Base-by-base conservation (phyloP, 192 early-diverging fungal species). In the Radiomyces spectabilis region DNA sequence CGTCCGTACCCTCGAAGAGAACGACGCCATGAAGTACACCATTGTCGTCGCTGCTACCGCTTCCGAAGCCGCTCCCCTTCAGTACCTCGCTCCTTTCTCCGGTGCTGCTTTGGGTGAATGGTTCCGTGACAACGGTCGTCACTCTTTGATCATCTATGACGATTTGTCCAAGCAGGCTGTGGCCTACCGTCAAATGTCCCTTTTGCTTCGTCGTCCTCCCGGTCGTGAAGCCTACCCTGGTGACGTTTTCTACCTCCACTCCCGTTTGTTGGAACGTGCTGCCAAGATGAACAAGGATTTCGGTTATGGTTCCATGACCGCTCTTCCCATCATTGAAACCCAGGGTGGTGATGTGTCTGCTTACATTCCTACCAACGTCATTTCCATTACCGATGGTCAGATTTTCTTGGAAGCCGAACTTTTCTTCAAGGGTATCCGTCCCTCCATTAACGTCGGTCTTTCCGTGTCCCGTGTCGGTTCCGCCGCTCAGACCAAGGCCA, bases 321-420 rank as follows among this genome's bases (percentile, higher is more conserved):
- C 95, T 33, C 85, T 98, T 52, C 96, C 96, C 73, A 92, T 98
- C 67, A 97, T 98, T 81, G 96, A 98, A 76, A 98, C 96, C 61
- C 93, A 97, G 81, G 96, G 96, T 85, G 96, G 96, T 78, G 96
- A 97, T 91, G 96, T 98, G 73, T 98, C 96, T 65, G 96, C 96
- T 29, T 98, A 98, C 83, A 98, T 98, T 84, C 96, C 96, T 56
- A 98, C 96, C 69, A 98, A 98, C 83, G 94, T 98, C 68, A 98
- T 98, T 95, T 98, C 96, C 76, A 99, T 99, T 67, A 99, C 96
- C 55, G 96, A 99, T 80, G 96, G 96, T 35, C 96, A 99, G 78
- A 97, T 99, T 61, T 99, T 99, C 89, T 85, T 99, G 83, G 96
- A 99, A 80, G 93, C 96, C 50, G 94, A 99, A 81, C 84, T 99